Percentiles rank a stretch among this genome's conserved stretches.
These are phyloP conservation scores for Myriosclerotinia scirpicola DNA, from an alignment of 2,329 filamentous ascomycete genomes.

Conservation along the genomic window DNA sequence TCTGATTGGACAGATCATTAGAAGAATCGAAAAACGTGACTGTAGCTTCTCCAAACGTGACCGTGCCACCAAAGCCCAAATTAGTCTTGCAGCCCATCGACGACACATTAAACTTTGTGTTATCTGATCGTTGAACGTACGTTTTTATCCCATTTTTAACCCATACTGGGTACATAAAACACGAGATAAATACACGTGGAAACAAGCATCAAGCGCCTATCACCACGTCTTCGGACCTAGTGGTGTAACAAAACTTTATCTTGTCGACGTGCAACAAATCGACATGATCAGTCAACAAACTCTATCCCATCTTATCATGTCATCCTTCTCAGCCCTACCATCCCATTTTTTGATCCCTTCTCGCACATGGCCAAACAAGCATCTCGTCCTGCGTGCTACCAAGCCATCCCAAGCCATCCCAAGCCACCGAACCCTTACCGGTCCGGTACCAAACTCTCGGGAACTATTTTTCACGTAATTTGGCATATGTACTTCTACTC, in stretches of 20 bases:
- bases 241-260: background rate
- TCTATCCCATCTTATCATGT: slow-evolving; percentile 3
- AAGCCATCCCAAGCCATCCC: background rate
- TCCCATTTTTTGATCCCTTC: slow-evolving; percentile 5
- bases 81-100: background rate
- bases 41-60: background rate
- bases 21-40: background rate
- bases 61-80: background rate
- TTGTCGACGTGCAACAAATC: slow-evolving; percentile 6
- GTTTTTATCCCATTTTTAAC: background rate
- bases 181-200: background rate
- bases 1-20: background rate
- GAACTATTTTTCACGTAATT: background rate
- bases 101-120: background rate
- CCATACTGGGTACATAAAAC: background rate
- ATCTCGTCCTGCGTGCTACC: background rate
- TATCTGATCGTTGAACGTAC: background rate
- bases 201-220: background rate
- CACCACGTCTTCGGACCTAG: background rate
- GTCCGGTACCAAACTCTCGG: background rate
- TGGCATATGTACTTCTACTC: background rate
- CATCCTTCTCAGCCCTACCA: background rate
- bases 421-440: background rate
- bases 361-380: slow-evolving; percentile 12
- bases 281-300: background rate